Evolutionary conservation across 1,284 basidiomycete genomes (phyloP).

Genomic region (Peniophora sp.): DNA sequence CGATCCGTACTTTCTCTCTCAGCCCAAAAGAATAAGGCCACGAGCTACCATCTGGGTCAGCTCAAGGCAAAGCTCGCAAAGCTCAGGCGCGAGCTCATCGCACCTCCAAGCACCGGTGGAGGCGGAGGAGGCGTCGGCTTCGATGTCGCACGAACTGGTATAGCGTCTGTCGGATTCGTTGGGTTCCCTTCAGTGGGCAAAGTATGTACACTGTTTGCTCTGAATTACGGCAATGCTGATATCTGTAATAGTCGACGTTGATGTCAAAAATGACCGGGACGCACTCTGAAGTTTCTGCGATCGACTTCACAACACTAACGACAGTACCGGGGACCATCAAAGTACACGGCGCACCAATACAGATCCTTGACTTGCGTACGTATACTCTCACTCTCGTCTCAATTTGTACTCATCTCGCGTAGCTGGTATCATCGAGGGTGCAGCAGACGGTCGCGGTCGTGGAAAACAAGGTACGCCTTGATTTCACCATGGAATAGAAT

Average conservation of each 20-base stretch:
- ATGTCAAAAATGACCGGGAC: constrained; percentile 99
- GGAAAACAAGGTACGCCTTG: constrained; percentile 78
- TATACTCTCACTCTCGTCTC: constrained; percentile 13
- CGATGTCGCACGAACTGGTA: constrained; percentile 96
- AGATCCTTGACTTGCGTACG: constrained; percentile 79
- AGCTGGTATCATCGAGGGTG: constrained; percentile 99
- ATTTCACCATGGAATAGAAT: neutral
- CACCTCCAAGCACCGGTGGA: constrained; percentile 69
- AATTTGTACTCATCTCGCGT: constrained; percentile 6
- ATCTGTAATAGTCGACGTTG: constrained; percentile 69
- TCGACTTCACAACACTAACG: constrained; percentile 94
- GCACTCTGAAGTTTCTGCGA: constrained; percentile 95
- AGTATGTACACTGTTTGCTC: constrained; percentile 33
- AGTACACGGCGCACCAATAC: constrained; percentile 91
- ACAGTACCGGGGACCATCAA: constrained; percentile 95
- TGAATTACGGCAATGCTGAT: constrained; percentile 7
- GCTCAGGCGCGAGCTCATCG: constrained; percentile 89
- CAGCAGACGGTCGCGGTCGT: constrained; percentile 96
- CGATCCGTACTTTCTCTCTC: constrained; percentile 5
- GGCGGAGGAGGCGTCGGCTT: constrained; percentile 90
- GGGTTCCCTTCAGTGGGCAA: constrained; percentile 86
- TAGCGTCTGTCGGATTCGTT: constrained; percentile 94
- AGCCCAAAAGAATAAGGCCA: constrained; percentile 97
- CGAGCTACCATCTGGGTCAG: constrained; percentile 92
- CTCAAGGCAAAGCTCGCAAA: constrained; percentile 99